Evolutionary conservation across 2,329 filamentous ascomycete species (phyloP), one percentile per base, ranked within the genome.

Genomic region (Alternaria panax): DNA sequence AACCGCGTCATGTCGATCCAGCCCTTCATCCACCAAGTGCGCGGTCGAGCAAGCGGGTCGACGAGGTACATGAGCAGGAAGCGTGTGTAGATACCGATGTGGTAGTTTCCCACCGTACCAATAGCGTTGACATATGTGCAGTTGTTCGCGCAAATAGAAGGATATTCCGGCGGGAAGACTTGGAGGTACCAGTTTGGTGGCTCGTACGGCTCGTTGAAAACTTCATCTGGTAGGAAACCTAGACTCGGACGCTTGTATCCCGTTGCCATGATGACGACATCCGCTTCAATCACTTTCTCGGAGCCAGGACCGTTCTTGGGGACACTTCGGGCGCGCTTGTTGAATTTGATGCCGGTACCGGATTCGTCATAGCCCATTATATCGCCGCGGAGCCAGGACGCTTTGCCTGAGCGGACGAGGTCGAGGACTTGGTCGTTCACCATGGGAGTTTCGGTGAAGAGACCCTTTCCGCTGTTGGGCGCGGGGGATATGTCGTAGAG

Each of bases 101-200:
- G 92, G 85, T 91, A 94, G 76, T 95, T 93, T 0, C 92, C 90
- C 1, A 95, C 91, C 0, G 90, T 90, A 0, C 91, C 92, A 57
- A 95, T 93, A 4, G 88, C 92, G 54, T 90, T 88, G 56, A 93
- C 82, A 66, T 93, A 96, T 0, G 92, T 95, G 81, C 90, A 90
- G 78, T 96, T 96, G 79, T 92, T 93, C 63, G 89, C 89, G 64
- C 89, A 92, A 47, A 96, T 84, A 32, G 87, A 89, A 0, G 89
- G 86, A 65, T 93, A 89, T 4, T 81, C 77, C 0, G 92, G 90
- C 5, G 92, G 92, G 78, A 96, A 96, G 0, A 90, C 91, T 76
- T 96, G 92, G 0, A 96, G 84, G 68, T 95, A 96, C 92, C 92
- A 96, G 75, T 92, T 93, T 0, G 92, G 92, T 1, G 92, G 90